Evolutionary conservation across 208 protist genomes (phyloP).

Genomic region (Trypanosoma avium): DNA sequence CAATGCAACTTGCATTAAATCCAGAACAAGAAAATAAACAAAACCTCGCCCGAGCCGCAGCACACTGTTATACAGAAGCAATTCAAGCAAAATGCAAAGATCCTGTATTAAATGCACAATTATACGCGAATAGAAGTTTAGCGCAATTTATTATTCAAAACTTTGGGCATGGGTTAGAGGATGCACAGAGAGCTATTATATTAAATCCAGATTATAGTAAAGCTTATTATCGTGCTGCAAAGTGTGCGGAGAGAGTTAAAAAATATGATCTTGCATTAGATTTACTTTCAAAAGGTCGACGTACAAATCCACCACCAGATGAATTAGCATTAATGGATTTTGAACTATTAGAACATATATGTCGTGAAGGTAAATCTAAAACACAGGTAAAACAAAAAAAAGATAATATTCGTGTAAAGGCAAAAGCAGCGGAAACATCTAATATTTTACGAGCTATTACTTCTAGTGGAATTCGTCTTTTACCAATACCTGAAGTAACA

Average conservation of each 20-base stretch:
- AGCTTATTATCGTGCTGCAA: constrained; percentile 84
- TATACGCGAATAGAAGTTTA: constrained; percentile 85
- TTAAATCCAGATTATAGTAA: constrained; percentile 81
- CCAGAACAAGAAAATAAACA: constrained; percentile 70
- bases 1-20: constrained; percentile 75
- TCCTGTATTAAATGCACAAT: constrained; percentile 49
- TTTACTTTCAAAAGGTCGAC: constrained; percentile 50
- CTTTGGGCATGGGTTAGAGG: constrained; percentile 81
- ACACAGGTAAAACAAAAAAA: constrained; percentile 36
- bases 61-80: constrained; percentile 84
- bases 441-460: constrained; percentile 71
- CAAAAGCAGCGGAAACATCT: constrained; percentile 54
- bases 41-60: constrained; percentile 79
- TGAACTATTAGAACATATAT: constrained; percentile 50
- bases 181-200: constrained; percentile 80
- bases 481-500: constrained; percentile 53
- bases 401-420: constrained; percentile 30
- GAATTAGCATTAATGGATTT: constrained; percentile 46
- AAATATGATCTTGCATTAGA: constrained; percentile 77
- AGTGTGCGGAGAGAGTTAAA: constrained; percentile 61
- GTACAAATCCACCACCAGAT: constrained; percentile 34
- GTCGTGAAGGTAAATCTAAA: constrained; percentile 24
- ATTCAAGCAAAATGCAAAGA: constrained; percentile 82
- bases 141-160: constrained; percentile 89
- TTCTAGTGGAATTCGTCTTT: constrained; percentile 58